phyloP scores from a whole-genome alignment of 2,329 filamentous ascomycete species.

The Westerdykella sp. region DNA sequence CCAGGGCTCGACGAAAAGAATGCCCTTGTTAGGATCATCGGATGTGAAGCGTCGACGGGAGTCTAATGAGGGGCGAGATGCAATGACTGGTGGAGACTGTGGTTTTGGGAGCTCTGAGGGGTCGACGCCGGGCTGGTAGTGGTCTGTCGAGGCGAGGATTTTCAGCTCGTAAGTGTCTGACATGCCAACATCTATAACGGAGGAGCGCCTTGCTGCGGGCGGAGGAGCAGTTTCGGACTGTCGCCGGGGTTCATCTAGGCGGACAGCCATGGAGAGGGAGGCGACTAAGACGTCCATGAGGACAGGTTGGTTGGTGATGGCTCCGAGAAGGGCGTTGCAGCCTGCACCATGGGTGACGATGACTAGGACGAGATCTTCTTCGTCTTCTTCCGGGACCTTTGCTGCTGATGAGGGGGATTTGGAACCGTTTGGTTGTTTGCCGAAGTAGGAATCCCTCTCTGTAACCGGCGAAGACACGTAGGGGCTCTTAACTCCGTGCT shows the following conservation, averaged over 20 bases:
- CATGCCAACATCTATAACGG: conserved; percentile 40
- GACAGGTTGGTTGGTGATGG: conserved; percentile 84
- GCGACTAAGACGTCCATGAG: conserved; percentile 85
- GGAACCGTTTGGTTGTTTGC: conserved; percentile 30
- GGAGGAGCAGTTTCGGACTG: conserved; percentile 16
- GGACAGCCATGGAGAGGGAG: conserved; percentile 75
- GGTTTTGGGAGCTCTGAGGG: conserved; percentile 30
- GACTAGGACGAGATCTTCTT: conserved; percentile 69
- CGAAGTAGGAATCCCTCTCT: conserved; percentile 21
- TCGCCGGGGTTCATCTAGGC: conserved; percentile 22
- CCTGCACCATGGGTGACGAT: conserved; percentile 92
- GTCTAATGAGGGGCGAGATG: conserved; percentile 23
- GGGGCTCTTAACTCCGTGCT: conserved; percentile 39
- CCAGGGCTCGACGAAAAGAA: conserved; percentile 25
- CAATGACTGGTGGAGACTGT: conserved; percentile 24
- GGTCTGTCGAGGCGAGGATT: conserved; percentile 68
- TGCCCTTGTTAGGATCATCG: conserved; percentile 20
- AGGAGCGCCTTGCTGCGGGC: conserved; percentile 24
- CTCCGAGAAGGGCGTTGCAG: conserved; percentile 90
- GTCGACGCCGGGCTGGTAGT: conserved; percentile 53
- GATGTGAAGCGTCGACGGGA: conserved; percentile 20
- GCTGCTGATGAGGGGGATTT: neutral
- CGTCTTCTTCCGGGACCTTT: conserved; percentile 38
- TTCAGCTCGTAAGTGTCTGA: conserved; percentile 66
- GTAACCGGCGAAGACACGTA: conserved; percentile 5